Evolutionary conservation across 73 alveolate species (phyloP).

Genomic region (Paramecium primaurelia): DNA sequence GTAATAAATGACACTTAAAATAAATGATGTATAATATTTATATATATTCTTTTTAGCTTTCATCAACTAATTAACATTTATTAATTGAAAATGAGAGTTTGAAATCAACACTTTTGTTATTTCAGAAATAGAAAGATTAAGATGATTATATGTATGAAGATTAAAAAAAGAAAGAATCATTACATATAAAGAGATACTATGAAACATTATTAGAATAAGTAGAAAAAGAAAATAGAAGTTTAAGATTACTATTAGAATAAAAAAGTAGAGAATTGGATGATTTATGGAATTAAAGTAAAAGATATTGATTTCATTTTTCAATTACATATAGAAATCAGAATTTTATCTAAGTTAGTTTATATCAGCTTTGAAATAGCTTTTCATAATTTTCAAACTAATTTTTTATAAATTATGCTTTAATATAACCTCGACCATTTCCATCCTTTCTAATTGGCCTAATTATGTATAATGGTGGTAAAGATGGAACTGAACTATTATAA

Average conservation of each 20-base stretch:
- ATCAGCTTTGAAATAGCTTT: not conserved
- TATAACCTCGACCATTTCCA: not conserved
- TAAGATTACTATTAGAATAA: constrained; percentile 3
- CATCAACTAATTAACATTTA: constrained; percentile 27
- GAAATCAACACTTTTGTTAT: not conserved
- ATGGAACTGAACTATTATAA: not conserved
- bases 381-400: not conserved
- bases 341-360: not conserved
- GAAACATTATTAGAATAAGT: constrained; percentile 48
- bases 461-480: not conserved
- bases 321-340: not conserved
- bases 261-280: constrained; percentile 42
- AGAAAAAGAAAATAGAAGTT: constrained; percentile 26
- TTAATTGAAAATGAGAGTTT: constrained; percentile 30
- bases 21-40: not conserved
- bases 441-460: not conserved
- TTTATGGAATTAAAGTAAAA: constrained; percentile 22
- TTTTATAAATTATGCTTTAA: not conserved
- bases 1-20: not conserved
- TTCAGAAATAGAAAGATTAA: not conserved
- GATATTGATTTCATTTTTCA: not conserved
- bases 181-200: constrained; percentile 28
- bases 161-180: constrained; percentile 1
- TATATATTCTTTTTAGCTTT: not conserved
- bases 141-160: constrained; percentile 42